Conservation (phyloP, 2,329 filamentous ascomycete genomes). For the Sordariomycetes sp. region DNA sequence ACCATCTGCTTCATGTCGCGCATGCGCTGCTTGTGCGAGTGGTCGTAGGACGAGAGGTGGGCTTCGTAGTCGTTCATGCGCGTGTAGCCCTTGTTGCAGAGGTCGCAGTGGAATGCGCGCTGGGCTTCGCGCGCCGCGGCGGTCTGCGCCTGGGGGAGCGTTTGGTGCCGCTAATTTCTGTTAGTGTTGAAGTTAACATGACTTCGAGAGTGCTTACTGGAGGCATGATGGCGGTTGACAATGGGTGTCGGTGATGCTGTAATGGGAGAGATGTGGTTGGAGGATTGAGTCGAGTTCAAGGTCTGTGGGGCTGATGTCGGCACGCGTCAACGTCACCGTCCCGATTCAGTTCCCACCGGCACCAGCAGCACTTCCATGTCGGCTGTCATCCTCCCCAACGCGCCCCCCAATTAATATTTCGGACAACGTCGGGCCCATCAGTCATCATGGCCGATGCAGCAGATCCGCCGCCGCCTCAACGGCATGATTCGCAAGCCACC, state of each 20-base stretch:
- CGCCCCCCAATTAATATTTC: too few relatives aligned
- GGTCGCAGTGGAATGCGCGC: slow-evolving; percentile 72
- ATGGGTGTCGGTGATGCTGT: slow-evolving; percentile 1
- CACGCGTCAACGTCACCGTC: too few relatives aligned
- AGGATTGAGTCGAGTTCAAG: too few relatives aligned
- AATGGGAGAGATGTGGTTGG: slow-evolving; percentile 5
- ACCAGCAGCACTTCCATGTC: too few relatives aligned
- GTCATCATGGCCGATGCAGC: not conserved
- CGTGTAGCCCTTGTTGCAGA: slow-evolving; percentile 90
- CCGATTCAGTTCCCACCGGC: too few relatives aligned
- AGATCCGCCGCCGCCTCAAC: too few relatives aligned
- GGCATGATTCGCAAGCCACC: slow-evolving; percentile 16
- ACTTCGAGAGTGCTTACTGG: slow-evolving; percentile 35
- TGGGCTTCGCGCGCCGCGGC: slow-evolving; percentile 64
- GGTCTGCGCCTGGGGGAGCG: slow-evolving; percentile 48
- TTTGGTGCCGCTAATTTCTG: slow-evolving; percentile 40
- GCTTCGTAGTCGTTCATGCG: slow-evolving; percentile 96
- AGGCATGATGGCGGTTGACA: slow-evolving; percentile 33
- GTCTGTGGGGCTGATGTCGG: too few relatives aligned
- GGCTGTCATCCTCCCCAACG: too few relatives aligned
- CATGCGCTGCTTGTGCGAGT: slow-evolving; percentile 84
- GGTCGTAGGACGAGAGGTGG: slow-evolving; percentile 89
- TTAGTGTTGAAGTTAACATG: not conserved
- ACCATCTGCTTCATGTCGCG: slow-evolving; percentile 84
- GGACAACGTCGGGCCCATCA: too few relatives aligned